Base-by-base conservation (phyloP, 2,329 filamentous ascomycete species). In the Cladobotryum mycophilum region DNA sequence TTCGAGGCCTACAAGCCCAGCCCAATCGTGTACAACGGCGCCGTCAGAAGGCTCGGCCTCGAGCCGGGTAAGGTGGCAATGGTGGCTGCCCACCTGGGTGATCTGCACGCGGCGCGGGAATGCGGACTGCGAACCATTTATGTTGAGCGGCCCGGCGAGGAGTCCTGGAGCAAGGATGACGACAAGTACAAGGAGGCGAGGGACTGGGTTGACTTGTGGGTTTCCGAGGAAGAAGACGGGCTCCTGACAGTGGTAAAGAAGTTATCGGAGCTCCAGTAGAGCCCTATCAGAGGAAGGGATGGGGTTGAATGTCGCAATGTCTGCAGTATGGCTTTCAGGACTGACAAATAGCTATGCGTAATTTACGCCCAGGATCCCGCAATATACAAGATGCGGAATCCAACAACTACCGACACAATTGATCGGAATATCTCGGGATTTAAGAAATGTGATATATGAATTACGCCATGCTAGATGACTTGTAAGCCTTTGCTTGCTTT, bases 1-100 rank as follows among this genome's bases (percentile, higher is more conserved):
- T 92, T 91, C 62, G 70, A 74, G 41, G 81, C 80, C 1, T 93
- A 92, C 66, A 93, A 93, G 71, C 88, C 88, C 1, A 76, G 80
- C 53, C 78, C 80, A 7, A 71, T 66, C 47, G 82, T 85, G 2
- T 93, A 93, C 61, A 73, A 78, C 1, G 87, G 88, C 4, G 87
- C 85, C 0, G 85, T 75, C 2, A 66, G 72, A 51, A 73, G 71
- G 56, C 67, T 91, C 47, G 79, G 76, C 0, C 54, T 83, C 40
- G 58, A 76, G 53, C 78, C 83, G 0, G 63, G 64, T 2, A 75
- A 90, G 61, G 85, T 88, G 51, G 85, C 81, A 17, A 82, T 93
- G 80, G 86, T 93, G 17, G 88, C 89, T 14, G 83, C 88, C 36
- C 88, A 92, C 68, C 68, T 92, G 52, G 65, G 61, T 5, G 88